Evolutionary conservation across 2,329 filamentous ascomycete genomes (phyloP).

Genomic region (Aspergillus uvarum): DNA sequence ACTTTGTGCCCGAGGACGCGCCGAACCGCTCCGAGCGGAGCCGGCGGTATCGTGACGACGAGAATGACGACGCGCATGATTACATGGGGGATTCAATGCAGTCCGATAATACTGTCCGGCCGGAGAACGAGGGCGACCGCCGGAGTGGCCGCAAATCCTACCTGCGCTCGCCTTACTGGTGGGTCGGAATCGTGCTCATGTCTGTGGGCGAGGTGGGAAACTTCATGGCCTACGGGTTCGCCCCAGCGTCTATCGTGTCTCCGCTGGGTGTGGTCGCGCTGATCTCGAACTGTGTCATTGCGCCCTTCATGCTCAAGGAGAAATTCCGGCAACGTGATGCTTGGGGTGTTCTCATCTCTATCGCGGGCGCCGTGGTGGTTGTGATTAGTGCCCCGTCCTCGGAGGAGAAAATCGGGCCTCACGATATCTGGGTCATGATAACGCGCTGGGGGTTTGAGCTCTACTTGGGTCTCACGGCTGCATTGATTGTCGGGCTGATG

Average conservation of each 20-base stretch:
- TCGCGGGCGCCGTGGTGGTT: constrained; percentile 85
- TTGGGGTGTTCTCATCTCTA: constrained; percentile 81
- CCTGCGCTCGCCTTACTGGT: constrained; percentile 91
- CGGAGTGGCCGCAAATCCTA: constrained; percentile 65
- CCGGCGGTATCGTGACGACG: constrained; percentile 15
- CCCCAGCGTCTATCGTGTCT: constrained; percentile 94
- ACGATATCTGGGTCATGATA: constrained; percentile 87
- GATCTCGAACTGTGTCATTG: constrained; percentile 95
- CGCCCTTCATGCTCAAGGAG: constrained; percentile 90
- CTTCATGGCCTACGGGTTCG: constrained; percentile 96
- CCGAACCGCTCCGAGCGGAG: constrained; percentile 19
- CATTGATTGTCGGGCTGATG: constrained; percentile 73
- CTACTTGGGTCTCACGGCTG: constrained; percentile 75
- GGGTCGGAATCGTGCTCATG: constrained; percentile 90
- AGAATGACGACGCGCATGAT: constrained; percentile 47
- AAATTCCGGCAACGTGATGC: constrained; percentile 80
- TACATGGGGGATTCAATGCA: constrained; percentile 33
- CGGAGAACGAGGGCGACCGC: constrained; percentile 39
- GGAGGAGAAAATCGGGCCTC: constrained; percentile 86
- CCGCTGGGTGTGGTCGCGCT: constrained; percentile 95
- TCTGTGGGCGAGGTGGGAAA: constrained; percentile 91
- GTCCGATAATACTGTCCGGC: constrained; percentile 42
- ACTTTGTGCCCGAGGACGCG: constrained; percentile 29
- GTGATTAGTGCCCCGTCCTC: constrained; percentile 87
- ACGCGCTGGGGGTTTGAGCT: constrained; percentile 86